Evolutionary conservation across 805 yeast genomes (phyloP).

Genomic region (Pichia deserticola): DNA sequence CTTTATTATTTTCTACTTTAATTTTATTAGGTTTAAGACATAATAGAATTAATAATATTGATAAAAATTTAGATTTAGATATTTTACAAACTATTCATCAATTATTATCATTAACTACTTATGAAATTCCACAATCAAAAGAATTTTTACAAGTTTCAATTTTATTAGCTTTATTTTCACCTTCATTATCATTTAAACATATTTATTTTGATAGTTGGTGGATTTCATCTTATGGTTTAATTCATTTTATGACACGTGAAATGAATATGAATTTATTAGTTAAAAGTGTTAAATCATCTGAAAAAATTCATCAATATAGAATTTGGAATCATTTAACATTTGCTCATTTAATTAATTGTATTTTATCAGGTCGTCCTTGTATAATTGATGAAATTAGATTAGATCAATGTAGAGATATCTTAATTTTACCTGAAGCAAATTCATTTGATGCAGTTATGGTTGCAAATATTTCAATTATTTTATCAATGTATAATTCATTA

Average conservation of each 20-base stretch:
- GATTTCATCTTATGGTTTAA: slow-evolving; percentile 54
- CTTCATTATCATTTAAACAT: slow-evolving; percentile 46
- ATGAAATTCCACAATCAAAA: slow-evolving; percentile 34
- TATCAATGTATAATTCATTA: slow-evolving; percentile 52
- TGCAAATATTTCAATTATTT: slow-evolving; percentile 55
- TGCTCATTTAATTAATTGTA: slow-evolving; percentile 55
- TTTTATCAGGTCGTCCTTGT: slow-evolving; percentile 62
- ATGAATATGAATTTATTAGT: slow-evolving; percentile 24
- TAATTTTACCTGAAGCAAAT: slow-evolving; percentile 53
- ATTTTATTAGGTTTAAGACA: slow-evolving; percentile 53
- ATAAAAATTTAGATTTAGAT: slow-evolving; percentile 21
- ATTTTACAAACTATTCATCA: slow-evolving; percentile 38
- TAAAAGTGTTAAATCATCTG: slow-evolving; percentile 19
- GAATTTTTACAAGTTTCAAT: slow-evolving; percentile 59
- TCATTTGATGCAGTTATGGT: slow-evolving; percentile 73
- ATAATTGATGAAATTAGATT: slow-evolving; percentile 53
- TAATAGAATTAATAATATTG: slow-evolving; percentile 8
- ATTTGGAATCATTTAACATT: slow-evolving; percentile 66
- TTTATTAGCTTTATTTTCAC: slow-evolving; percentile 50
- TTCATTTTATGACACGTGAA: slow-evolving; percentile 51
- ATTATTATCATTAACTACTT: slow-evolving; percentile 39
- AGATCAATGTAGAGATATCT: slow-evolving; percentile 49
- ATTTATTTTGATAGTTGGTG: slow-evolving; percentile 63
- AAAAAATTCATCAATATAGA: slow-evolving; percentile 40
- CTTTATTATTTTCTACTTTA: slow-evolving; percentile 55